Conservation (phyloP, 345 rosid species). For the Aurinia saxatilis region DNA sequence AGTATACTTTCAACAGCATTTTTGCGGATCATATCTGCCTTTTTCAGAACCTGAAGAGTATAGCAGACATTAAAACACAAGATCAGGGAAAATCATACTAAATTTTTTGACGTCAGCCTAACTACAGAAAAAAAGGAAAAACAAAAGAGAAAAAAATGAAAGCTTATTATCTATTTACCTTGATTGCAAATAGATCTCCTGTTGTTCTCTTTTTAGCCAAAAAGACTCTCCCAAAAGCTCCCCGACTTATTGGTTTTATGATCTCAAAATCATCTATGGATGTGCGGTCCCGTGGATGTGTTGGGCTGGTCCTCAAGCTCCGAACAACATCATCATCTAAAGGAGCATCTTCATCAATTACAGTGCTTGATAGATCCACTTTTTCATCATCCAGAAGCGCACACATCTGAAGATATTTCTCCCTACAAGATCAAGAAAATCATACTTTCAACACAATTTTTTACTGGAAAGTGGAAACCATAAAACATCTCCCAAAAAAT, state of each 20-base stretch:
- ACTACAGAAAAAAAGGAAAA: background rate
- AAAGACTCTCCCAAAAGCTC: slow-evolving; percentile 99
- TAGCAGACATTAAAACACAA: slow-evolving; percentile 1
- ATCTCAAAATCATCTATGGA: slow-evolving; percentile 98
- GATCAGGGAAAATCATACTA: slow-evolving; percentile 16
- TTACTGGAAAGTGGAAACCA: background rate
- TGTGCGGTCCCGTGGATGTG: slow-evolving; percentile 90
- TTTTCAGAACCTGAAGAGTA: slow-evolving; percentile 77
- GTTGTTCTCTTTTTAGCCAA: slow-evolving; percentile 96
- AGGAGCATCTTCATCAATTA: slow-evolving; percentile 94
- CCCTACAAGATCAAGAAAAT: slow-evolving; percentile 46
- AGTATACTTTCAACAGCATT: slow-evolving; percentile 99
- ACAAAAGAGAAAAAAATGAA: background rate
- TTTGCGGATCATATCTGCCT: slow-evolving; percentile 99
- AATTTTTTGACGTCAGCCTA: slow-evolving; percentile 9
- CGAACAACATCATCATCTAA: slow-evolving; percentile 95
- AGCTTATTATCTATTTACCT: slow-evolving; percentile 41
- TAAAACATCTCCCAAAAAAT: slow-evolving; percentile 3
- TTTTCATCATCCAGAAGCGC: slow-evolving; percentile 89
- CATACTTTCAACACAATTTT: slow-evolving; percentile 1
- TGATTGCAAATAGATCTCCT: slow-evolving; percentile 96
- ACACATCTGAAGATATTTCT: slow-evolving; percentile 93
- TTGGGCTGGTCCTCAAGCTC: slow-evolving; percentile 94
- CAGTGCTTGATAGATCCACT: slow-evolving; percentile 74
- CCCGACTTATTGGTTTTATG: slow-evolving; percentile 98